Percentiles rank a stretch among this genome's conserved stretches.
Evolutionary conservation across 169 alveolate genomes (phyloP).

Genomic region (Ichthyophthirius multifiliis): DNA sequence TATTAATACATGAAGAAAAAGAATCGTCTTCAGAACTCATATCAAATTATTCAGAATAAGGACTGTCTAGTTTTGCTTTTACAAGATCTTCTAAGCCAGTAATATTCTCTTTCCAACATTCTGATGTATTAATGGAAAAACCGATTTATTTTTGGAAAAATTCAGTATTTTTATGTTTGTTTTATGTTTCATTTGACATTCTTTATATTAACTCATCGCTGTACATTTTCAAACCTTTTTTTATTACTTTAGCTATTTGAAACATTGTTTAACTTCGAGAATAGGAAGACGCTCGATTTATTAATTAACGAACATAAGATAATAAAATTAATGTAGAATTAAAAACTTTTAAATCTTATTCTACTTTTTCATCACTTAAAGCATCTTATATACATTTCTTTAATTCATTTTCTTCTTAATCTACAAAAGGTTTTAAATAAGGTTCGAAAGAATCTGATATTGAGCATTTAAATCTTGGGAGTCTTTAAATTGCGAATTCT

Average conservation of each 20-base stretch:
- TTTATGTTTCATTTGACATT: slow-evolving; percentile 13
- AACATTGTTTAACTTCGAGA: slow-evolving; percentile 44
- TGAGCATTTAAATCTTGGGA: slow-evolving; percentile 61
- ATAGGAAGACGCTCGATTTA: slow-evolving; percentile 50
- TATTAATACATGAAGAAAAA: slow-evolving; percentile 20
- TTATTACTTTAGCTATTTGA: slow-evolving; percentile 42
- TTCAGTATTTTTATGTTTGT: slow-evolving; percentile 27
- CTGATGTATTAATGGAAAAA: slow-evolving; percentile 61
- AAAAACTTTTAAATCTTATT: slow-evolving; percentile 43
- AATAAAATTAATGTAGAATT: slow-evolving; percentile 56
- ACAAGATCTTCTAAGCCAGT: slow-evolving; percentile 47
- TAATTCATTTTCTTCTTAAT: slow-evolving; percentile 57
- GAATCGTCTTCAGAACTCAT: slow-evolving; percentile 7
- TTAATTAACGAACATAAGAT: slow-evolving; percentile 39
- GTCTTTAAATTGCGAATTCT: background rate
- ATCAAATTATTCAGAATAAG: slow-evolving; percentile 39
- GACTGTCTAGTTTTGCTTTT: slow-evolving; percentile 47
- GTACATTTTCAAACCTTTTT: slow-evolving; percentile 21
- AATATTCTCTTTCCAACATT: slow-evolving; percentile 55
- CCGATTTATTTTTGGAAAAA: background rate
- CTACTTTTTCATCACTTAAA: slow-evolving; percentile 29
- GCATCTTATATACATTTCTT: slow-evolving; percentile 27
- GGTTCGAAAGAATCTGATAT: slow-evolving; percentile 70
- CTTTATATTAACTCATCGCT: background rate
- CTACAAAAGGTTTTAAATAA: slow-evolving; percentile 57